Percentiles rank a stretch among this genome's conserved stretches.
phyloP scores from a whole-genome alignment of 148 eudicot species.

The Selenicereus undatus region DNA sequence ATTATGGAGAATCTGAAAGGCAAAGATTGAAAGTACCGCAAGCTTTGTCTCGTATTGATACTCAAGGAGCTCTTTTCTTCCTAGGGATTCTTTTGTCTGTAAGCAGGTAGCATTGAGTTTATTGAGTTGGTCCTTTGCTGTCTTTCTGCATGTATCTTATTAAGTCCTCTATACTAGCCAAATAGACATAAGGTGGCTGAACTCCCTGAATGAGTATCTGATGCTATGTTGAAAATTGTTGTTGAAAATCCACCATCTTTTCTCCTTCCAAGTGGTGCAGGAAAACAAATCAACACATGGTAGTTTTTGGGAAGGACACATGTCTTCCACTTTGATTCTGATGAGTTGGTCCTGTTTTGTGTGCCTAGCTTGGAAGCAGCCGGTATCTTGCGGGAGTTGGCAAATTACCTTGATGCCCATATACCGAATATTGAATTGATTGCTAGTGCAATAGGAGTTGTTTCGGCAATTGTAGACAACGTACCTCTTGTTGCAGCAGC shows the following conservation, averaged over 20 bases:
- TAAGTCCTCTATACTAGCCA: too few species aligned
- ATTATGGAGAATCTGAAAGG: conserved; percentile 95
- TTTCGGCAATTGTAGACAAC: conserved; percentile 87
- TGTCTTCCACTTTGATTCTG: not conserved
- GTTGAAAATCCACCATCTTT: too few species aligned
- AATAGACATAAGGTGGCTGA: too few species aligned
- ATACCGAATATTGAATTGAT: conserved; percentile 68
- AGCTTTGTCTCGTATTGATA: conserved; percentile 95
- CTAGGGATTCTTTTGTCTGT: conserved; percentile 93
- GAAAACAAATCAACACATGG: too few species aligned
- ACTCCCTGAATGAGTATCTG: too few species aligned
- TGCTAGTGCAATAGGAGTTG: conserved; percentile 86
- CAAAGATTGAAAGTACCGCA: conserved; percentile 90
- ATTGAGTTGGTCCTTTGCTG: not conserved
- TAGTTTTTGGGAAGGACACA: not conserved
- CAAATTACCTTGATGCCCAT: conserved; percentile 86
- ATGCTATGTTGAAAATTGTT: too few species aligned
- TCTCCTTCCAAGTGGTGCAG: too few species aligned
- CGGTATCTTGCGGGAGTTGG: conserved; percentile 62
- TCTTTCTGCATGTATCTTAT: too few species aligned
- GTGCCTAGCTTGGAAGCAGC: conserved; percentile 20
- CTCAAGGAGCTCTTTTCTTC: conserved; percentile 97
- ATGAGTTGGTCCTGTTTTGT: conserved; percentile 8
- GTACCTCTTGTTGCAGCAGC: conserved; percentile 97
- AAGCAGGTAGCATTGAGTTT: conserved; percentile 57